These are phyloP conservation scores for Omphalea diandra DNA, from an alignment of 441 rosid species.

Conservation along the genomic window DNA sequence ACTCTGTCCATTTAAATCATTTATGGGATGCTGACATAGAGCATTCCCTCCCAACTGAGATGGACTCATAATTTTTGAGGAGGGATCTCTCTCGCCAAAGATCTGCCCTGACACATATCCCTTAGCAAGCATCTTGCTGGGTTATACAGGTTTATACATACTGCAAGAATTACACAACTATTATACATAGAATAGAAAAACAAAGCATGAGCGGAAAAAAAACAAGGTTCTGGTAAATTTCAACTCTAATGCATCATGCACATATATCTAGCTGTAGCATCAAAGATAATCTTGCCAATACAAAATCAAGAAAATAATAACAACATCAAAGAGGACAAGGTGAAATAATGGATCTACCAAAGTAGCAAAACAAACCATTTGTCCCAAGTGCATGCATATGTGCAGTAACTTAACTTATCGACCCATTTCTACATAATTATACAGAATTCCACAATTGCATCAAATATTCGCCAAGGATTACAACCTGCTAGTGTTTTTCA, in stretches of 20 bases:
- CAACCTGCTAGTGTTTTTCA: no score
- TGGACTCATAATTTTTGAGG: constrained; percentile 8
- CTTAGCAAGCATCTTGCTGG: constrained; percentile 16
- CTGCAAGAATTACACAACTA: constrained; percentile 15
- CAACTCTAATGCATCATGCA: no score
- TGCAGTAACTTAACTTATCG: no score
- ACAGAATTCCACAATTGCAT: background rate
- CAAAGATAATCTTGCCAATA: background rate
- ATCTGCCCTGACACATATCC: constrained; percentile 5
- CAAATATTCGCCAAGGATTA: no score
- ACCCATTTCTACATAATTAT: background rate
- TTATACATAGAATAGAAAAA: background rate
- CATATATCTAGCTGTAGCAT: background rate
- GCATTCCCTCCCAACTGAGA: constrained; percentile 18
- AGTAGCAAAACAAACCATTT: background rate
- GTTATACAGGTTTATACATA: background rate
- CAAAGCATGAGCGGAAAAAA: background rate
- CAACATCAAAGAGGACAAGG: background rate
- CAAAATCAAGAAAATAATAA: background rate
- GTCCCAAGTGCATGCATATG: background rate
- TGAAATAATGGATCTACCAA: background rate
- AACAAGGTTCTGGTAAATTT: background rate
- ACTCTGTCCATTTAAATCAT: background rate
- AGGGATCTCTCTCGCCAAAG: constrained; percentile 17
- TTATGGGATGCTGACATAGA: constrained; percentile 2